Base-by-base conservation (phyloP, 352 stramenopile genomes). In the Phytophthora macrochlamydospora region DNA sequence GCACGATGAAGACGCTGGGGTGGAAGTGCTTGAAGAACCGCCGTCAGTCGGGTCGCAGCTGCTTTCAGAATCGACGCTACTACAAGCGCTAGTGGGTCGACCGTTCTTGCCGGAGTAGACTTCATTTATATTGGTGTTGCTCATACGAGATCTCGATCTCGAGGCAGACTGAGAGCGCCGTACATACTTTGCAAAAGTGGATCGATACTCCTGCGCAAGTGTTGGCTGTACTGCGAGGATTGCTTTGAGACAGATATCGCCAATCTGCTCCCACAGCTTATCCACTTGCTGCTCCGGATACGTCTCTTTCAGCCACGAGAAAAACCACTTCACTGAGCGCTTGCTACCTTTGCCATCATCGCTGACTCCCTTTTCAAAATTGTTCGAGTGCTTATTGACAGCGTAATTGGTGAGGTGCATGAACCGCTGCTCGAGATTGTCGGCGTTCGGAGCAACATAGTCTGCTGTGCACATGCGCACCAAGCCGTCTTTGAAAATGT, bases 391-490 rank as follows among this genome's bases (percentile, higher is more conserved):
- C 59, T 98, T 98, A 68, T 98, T 98, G 37, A 98, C 91, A 7
- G 92, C 87, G 57, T 97, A 97, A 60, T 98, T 98, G 49, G 92
- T 98, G 37, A 98, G 58, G 60, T 98, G 92, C 89, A 98, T 96
- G 69, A 93, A 95, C n/a, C 81, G 82, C 31, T 92, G 75, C 50
- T 93, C 85, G 56, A 97, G 81, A 56, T 97, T 97, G 14, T 89
- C 74, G 6, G 76, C 73, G 53, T 92, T 96, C 7, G 90, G 89
- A 14, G 81, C 67, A 2, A 93, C 85, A 61, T 98, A 98, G 63
- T 95, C 81, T 6, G 88, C 79, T 3, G 90, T 97, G 45, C 86
- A 95, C 81, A 98, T 96, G 40, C 92, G 83, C 32, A 95, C 91
- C 42, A 98, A 73, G 6, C 93, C 93, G 57, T 98, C 90, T 38